A percentile compares a stretch with the other conserved stretches of the same genome.
Conservation (phyloP, 805 yeast genomes). For the Zygosaccharomyces kombuchaensis region DNA sequence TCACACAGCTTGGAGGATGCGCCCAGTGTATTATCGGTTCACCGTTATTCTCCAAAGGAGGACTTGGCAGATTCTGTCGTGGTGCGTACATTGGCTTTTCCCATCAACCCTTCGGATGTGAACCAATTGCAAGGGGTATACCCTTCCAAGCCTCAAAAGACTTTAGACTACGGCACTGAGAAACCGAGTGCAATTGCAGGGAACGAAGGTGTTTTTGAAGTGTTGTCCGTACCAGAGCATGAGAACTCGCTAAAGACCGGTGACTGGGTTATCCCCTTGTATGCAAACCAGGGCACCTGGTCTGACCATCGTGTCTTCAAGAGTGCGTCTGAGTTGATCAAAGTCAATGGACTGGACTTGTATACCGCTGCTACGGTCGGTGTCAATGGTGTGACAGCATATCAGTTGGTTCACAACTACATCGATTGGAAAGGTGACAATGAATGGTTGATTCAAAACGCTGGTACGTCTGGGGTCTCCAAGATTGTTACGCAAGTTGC, state of each 20-base stretch:
- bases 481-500: conserved; percentile 88
- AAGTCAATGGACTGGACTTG: conserved; percentile 47
- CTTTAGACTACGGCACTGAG: conserved; percentile 48
- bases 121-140: conserved; percentile 83
- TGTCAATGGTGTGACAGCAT: conserved; percentile 92
- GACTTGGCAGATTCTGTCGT: conserved; percentile 38
- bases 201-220: conserved; percentile 87
- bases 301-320: conserved; percentile 64
- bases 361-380: conserved; percentile 81
- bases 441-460: conserved; percentile 94
- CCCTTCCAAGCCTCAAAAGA: conserved; percentile 65
- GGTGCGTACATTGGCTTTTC: conserved; percentile 70
- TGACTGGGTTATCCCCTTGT: conserved; percentile 83
- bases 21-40: conserved; percentile 27
- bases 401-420: conserved; percentile 74
- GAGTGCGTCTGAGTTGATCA: conserved; percentile 47
- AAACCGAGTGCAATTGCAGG: conserved; percentile 83
- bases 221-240: conserved; percentile 59
- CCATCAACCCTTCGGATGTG: conserved; percentile 87
- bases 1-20: conserved; percentile 30
- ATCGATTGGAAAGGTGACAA: conserved; percentile 33
- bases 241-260: conserved; percentile 53
- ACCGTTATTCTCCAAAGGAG: conserved; percentile 29
- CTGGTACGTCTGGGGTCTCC: conserved; percentile 95
- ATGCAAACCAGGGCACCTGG: conserved; percentile 91